Conservation (phyloP, 164 flowering plant genomes). For the Umbellularia californica region DNA sequence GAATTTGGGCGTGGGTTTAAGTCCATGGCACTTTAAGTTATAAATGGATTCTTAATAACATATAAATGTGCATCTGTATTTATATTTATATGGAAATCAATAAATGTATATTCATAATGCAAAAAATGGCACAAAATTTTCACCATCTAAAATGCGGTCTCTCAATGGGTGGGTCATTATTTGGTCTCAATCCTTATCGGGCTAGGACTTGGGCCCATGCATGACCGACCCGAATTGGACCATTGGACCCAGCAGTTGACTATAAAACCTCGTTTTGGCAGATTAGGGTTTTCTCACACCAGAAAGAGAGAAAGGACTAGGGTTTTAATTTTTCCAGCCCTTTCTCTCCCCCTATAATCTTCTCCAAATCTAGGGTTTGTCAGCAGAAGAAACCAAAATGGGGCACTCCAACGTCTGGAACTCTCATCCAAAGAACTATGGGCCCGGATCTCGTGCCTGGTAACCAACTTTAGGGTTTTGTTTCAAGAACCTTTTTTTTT, state of each 20-base stretch:
- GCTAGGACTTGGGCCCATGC: background rate
- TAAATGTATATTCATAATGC: no score
- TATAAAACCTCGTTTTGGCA: background rate
- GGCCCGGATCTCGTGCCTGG: slow-evolving; percentile 45
- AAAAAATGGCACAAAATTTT: no score
- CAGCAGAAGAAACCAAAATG: slow-evolving; percentile 10
- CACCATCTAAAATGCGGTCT: no score
- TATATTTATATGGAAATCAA: no score
- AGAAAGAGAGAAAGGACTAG: background rate
- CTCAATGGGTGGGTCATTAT: no score
- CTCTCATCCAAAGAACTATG: slow-evolving; percentile 41
- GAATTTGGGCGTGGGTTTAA: no score
- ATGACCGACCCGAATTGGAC: background rate
- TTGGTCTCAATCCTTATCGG: no score
- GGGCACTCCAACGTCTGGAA: slow-evolving; percentile 43
- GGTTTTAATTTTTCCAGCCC: background rate
- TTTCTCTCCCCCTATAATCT: background rate
- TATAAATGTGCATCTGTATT: no score
- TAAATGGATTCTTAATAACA: no score
- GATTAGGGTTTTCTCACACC: background rate
- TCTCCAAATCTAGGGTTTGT: slow-evolving; percentile 1
- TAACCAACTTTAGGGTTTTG: background rate
- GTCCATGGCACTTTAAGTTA: no score
- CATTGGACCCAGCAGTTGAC: background rate
- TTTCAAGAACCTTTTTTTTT: no score